Evolutionary conservation across 2,329 filamentous ascomycete species (phyloP).

Genomic region (Emericellopsis cladophorae): DNA sequence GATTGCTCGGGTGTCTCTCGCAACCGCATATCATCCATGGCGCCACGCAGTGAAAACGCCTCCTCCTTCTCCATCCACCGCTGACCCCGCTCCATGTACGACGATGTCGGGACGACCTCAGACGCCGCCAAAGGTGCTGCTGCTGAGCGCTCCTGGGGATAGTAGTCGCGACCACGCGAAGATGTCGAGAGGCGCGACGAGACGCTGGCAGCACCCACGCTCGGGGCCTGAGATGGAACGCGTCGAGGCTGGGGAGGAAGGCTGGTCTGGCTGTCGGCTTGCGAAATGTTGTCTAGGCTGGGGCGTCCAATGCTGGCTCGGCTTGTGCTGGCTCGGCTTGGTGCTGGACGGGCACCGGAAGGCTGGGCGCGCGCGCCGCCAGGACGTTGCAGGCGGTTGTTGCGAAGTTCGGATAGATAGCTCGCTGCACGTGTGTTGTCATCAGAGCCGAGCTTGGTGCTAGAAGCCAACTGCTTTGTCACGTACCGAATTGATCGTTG

Average conservation of each 20-base stretch:
- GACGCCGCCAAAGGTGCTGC: constrained; percentile 38
- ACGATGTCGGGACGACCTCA: constrained; percentile 50
- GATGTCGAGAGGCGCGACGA: constrained; percentile 37
- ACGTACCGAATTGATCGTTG: constrained; percentile 52
- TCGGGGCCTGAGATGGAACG: constrained; percentile 20
- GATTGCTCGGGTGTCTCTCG: constrained; percentile 19
- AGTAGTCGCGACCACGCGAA: constrained; percentile 36
- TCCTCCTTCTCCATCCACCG: constrained; percentile 77
- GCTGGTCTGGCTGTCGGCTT: constrained; percentile 8
- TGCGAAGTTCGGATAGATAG: constrained; percentile 60
- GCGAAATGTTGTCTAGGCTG: constrained; percentile 17
- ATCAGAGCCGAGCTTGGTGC: constrained; percentile 3
- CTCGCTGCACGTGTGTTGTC: constrained; percentile 32
- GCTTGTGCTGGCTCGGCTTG: constrained; percentile 12
- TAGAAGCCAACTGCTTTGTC: neutral
- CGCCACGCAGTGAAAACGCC: constrained; percentile 53
- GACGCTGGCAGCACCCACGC: constrained; percentile 29
- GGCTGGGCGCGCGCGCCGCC: constrained; percentile 58
- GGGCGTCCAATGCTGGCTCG: constrained; percentile 15
- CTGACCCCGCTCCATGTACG: constrained; percentile 61
- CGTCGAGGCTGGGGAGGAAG: constrained; percentile 10
- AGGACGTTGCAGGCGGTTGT: constrained; percentile 53
- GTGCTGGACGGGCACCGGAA: constrained; percentile 18
- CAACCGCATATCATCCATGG: constrained; percentile 62
- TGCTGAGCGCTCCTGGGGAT: constrained; percentile 21